Percentiles rank a stretch among this genome's conserved stretches.
Conservation (phyloP, 345 rosid genomes). For the Hypericum androsaemum region DNA sequence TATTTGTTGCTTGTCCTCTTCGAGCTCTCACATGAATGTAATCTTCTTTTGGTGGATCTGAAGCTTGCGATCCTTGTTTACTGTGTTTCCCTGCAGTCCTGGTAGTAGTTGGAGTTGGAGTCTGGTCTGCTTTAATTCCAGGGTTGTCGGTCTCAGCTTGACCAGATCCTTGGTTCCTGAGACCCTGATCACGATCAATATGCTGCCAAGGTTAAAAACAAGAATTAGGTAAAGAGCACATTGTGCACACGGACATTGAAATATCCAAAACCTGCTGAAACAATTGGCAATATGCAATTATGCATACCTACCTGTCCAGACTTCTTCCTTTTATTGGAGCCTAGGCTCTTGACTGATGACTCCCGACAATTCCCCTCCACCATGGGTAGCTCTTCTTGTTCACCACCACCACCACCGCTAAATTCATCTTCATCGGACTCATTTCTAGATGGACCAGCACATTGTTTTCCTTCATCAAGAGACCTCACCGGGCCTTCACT, state of each 20-base stretch:
- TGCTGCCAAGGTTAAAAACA: conserved; percentile 28
- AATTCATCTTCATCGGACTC: conserved; percentile 77
- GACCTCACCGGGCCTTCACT: conserved; percentile 36
- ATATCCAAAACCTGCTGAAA: neutral
- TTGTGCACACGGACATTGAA: too few relatives aligned
- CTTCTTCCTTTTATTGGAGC: conserved; percentile 70
- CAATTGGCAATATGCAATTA: neutral
- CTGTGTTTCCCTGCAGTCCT: conserved; percentile 43
- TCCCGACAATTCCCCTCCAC: conserved; percentile 39
- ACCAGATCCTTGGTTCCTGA: conserved; percentile 36
- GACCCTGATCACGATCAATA: conserved; percentile 35
- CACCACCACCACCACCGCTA: conserved; percentile 45
- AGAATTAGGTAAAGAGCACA: neutral
- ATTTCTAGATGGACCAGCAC: conserved; percentile 53
- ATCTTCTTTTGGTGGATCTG: conserved; percentile 80
- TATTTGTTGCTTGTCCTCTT: conserved; percentile 98
- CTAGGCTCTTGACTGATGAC: conserved; percentile 37
- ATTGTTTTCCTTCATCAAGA: conserved; percentile 47
- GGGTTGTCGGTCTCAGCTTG: conserved; percentile 40
- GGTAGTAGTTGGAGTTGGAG: conserved; percentile 26
- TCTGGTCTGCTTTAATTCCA: conserved; percentile 49
- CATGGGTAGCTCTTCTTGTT: conserved; percentile 35
- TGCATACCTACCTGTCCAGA: conserved; percentile 41
- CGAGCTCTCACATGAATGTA: conserved; percentile 93
- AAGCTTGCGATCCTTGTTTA: conserved; percentile 59